These are phyloP conservation scores for Sphagnum contortum DNA, from an alignment of 225 moss, liverwort and hornwort genomes.

Conservation along the genomic window DNA sequence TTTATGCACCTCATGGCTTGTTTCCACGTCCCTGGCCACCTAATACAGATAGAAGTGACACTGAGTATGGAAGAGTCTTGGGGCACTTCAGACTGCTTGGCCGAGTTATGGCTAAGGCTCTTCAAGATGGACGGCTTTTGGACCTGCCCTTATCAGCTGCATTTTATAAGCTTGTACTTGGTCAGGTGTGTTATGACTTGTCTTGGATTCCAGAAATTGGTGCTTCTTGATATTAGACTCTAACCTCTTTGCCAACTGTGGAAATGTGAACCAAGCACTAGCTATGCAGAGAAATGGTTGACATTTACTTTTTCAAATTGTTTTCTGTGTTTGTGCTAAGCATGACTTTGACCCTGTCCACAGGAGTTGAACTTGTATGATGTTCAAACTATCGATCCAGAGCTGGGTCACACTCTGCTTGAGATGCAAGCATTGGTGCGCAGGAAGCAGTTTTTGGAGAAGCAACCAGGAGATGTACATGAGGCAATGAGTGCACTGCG, in stretches of 20 bases:
- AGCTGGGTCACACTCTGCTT: slow-evolving; percentile 68
- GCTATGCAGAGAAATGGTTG: no score
- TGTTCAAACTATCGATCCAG: slow-evolving; percentile 62
- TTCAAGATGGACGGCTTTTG: slow-evolving; percentile 89
- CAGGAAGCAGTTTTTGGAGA: slow-evolving; percentile 67
- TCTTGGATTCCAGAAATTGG: not conserved
- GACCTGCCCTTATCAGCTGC: slow-evolving; percentile 73
- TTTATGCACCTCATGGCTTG: slow-evolving; percentile 65
- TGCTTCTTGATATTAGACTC: no score
- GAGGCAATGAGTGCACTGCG: slow-evolving; percentile 34
- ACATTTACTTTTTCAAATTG: no score
- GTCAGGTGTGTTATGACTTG: slow-evolving; percentile 47
- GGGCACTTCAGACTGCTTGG: slow-evolving; percentile 88
- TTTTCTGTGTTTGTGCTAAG: no score
- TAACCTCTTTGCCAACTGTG: no score
- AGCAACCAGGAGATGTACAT: slow-evolving; percentile 13
- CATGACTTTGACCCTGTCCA: slow-evolving; percentile 2
- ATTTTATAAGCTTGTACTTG: slow-evolving; percentile 88
- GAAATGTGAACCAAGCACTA: no score
- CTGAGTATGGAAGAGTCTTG: slow-evolving; percentile 60
- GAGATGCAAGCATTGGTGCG: slow-evolving; percentile 80
- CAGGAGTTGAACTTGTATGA: slow-evolving; percentile 90
- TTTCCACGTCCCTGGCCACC: slow-evolving; percentile 89
- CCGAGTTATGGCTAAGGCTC: slow-evolving; percentile 86
- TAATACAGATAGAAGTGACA: slow-evolving; percentile 36